These are phyloP conservation scores for Abelmoschus esculentus DNA, from an alignment of 345 rosid genomes.

Conservation along the genomic window DNA sequence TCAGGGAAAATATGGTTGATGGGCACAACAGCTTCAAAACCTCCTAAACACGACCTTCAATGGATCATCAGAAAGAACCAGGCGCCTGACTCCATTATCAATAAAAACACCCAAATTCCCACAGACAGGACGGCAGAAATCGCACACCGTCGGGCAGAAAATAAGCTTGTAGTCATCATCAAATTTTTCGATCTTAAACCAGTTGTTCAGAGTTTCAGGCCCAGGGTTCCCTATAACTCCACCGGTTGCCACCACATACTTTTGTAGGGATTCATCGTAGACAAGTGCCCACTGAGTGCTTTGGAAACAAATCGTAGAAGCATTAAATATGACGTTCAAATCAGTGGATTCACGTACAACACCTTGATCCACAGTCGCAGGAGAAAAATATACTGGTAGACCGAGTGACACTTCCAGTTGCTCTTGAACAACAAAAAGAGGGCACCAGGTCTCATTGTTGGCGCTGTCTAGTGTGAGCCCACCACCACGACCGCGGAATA, in stretches of 20 bases:
- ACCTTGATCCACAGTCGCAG: conserved; percentile 19
- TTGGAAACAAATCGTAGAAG: not conserved
- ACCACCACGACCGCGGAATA: conserved; percentile 25
- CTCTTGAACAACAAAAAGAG: conserved; percentile 30
- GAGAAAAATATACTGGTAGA: conserved; percentile 24
- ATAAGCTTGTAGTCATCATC: conserved; percentile 14
- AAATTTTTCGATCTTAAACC: conserved; percentile 17
- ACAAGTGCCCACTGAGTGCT: conserved; percentile 11
- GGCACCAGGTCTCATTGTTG: conserved; percentile 17
- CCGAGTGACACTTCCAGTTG: conserved; percentile 15
- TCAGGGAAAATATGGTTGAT: not conserved
- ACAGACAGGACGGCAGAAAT: conserved; percentile 1
- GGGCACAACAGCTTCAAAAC: not conserved
- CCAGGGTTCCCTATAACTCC: conserved; percentile 15
- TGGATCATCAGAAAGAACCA: not conserved
- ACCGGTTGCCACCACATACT: conserved; percentile 5
- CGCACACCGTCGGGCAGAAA: conserved; percentile 10
- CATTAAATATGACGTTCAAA: conserved; percentile 15
- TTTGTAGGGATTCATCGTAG: not conserved
- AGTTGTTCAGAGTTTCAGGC: conserved; percentile 1
- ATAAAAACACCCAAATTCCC: conserved; percentile 5
- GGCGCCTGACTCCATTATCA: conserved; percentile 10
- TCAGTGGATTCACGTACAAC: conserved; percentile 29
- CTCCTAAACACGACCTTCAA: conserved; percentile 10
- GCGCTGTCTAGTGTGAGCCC: conserved; percentile 26